Base-by-base conservation (phyloP, 225 moss, liverwort and hornwort species). In the Asterella californica region DNA sequence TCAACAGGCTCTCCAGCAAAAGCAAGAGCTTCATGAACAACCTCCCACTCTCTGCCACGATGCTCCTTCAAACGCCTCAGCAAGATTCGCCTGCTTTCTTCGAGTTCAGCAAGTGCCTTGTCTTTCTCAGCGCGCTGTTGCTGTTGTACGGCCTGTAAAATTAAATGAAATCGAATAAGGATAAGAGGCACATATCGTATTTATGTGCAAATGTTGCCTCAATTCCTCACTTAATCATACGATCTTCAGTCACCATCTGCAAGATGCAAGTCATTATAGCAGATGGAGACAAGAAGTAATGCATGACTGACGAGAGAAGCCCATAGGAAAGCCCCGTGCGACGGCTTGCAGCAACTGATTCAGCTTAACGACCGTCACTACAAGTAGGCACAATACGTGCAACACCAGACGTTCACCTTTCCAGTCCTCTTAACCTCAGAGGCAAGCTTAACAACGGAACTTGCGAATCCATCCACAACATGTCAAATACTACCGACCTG, bases 1-100 rank as follows among this genome's bases (percentile, higher is more conserved):
- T 93, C 91, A 53, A 93, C 92, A 37, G 94, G 97, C 83, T 97
- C 97, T 65, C 97, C 97, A 57, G 97, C 97, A 80, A 94, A 97
- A 21, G 94, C 97, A 34, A 97, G 78, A 67, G 97, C 97, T 74
- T 97, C 97, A 70, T 92, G 87, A 18, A 97, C 93, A 79, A 97
- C 86, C 85, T 92, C 93, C 97, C 91, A 94, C 84, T 97, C 97
- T 80, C 82, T 86, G 10, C 94, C 97, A 55, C 85, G 91, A 87
- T 97, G 94, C 46, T 94, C 89, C 87, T 92, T 97, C 84, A 97
- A 87, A 83, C 90, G 88, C 78, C 84, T 80, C 50, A 94, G 84
- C 50, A 97, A 85, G 36, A 89, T 78, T 76, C 90, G 86, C 82
- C 97, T 84, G 79, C 94, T 97, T 81, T 92, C 94, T 88, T 97